A percentile compares a stretch with the other conserved stretches of the same genome.
These are phyloP conservation scores for Marsdenia floribunda DNA, from an alignment of 257 asterid genomes.

Conservation along the genomic window DNA sequence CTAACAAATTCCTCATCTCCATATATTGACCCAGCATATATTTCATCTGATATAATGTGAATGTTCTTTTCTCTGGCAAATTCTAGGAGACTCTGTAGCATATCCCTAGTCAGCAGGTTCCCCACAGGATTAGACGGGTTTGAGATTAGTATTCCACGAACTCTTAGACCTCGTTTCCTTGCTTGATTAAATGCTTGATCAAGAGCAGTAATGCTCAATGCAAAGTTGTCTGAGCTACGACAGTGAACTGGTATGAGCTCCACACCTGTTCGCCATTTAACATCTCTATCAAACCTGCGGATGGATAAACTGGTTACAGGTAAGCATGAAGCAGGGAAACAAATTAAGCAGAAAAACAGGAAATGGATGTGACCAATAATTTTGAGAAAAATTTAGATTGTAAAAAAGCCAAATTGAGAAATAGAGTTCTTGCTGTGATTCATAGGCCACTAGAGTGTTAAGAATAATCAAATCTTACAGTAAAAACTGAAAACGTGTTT, in stretches of 20 bases:
- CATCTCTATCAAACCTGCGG: conserved; percentile 84
- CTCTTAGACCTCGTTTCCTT: conserved; percentile 83
- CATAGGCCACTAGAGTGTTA: neutral
- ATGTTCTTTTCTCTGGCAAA: conserved; percentile 88
- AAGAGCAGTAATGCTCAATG: conserved; percentile 62
- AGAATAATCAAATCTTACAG: neutral
- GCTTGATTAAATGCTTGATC: conserved; percentile 91
- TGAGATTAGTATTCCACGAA: conserved; percentile 80
- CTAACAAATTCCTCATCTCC: conserved; percentile 81
- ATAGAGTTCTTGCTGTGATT: neutral
- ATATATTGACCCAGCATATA: conserved; percentile 73
- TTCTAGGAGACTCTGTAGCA: conserved; percentile 50
- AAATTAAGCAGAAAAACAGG: neutral
- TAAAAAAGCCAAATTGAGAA: neutral
- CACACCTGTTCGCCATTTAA: conserved; percentile 84
- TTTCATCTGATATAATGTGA: conserved; percentile 89
- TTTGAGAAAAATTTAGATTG: no score
- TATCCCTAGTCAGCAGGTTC: conserved; percentile 48
- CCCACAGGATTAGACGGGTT: conserved; percentile 96
- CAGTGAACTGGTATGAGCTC: conserved; percentile 89
- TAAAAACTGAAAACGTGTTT: neutral
- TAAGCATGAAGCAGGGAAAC: conserved; percentile 3
- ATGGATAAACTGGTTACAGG: conserved; percentile 17
- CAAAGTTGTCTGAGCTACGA: conserved; percentile 82
- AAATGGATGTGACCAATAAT: no score